Percentiles rank a stretch among this genome's conserved stretches.
These are phyloP conservation scores for Rhodotorula sp. DNA, from an alignment of 1,284 basidiomycete species.

Conservation along the genomic window DNA sequence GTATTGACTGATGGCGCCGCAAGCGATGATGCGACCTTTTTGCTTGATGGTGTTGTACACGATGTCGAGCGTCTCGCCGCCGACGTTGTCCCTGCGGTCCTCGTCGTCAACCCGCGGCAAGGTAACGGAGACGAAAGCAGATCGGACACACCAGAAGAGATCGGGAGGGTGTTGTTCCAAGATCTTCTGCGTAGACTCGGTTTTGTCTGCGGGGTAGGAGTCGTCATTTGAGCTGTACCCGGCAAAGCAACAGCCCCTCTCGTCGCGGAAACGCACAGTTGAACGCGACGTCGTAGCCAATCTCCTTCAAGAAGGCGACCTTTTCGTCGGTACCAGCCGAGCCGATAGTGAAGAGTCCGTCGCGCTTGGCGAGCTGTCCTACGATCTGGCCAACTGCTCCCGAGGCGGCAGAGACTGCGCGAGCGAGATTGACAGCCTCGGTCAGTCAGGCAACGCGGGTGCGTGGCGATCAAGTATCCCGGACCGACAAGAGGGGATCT, in stretches of 20 bases:
- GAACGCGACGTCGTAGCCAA: slow-evolving; percentile 77
- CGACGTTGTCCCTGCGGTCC: slow-evolving; percentile 58
- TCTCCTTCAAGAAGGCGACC: slow-evolving; percentile 66
- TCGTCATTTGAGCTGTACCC: no score
- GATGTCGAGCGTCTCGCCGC: slow-evolving; percentile 62
- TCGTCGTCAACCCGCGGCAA: not conserved
- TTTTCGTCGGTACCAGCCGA: slow-evolving; percentile 69
- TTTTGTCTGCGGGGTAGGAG: slow-evolving; percentile 55
- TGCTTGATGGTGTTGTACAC: slow-evolving; percentile 57
- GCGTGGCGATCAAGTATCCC: no score
- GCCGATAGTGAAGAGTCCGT: slow-evolving; percentile 57
- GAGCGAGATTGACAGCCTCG: no score
- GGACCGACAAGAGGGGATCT: slow-evolving; percentile 44
- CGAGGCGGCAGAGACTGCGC: slow-evolving; percentile 32
- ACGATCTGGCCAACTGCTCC: slow-evolving; percentile 45
- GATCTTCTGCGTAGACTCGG: slow-evolving; percentile 48
- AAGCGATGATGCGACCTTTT: slow-evolving; percentile 67
- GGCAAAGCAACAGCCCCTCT: not conserved
- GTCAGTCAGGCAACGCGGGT: slow-evolving; percentile 48
- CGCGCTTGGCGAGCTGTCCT: slow-evolving; percentile 41
- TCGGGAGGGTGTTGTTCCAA: slow-evolving; percentile 64
- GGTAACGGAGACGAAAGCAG: not conserved
- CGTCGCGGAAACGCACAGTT: slow-evolving; percentile 56
- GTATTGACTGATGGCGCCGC: slow-evolving; percentile 63
- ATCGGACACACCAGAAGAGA: slow-evolving; percentile 63